Evolutionary conservation across 1,284 basidiomycete species (phyloP).

Genomic region (Ceratobasidium theobromae): DNA sequence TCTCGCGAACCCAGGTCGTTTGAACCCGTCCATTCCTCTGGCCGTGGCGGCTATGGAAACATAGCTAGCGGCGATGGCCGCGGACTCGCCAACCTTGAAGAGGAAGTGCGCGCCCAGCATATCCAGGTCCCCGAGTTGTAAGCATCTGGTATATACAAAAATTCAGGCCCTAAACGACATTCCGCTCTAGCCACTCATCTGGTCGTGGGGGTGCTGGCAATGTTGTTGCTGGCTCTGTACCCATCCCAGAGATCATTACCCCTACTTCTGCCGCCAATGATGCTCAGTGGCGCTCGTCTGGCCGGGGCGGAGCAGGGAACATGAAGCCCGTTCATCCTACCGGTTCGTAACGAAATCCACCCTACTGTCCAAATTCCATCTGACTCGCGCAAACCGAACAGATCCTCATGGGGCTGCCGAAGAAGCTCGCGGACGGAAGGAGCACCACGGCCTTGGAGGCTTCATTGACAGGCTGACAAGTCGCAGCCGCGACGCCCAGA

Average conservation of each 20-base stretch:
- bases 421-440: constrained; percentile 28
- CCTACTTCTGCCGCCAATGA: neutral
- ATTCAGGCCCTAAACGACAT: neutral
- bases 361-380: neutral
- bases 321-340: constrained; percentile 14
- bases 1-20: constrained; percentile 29
- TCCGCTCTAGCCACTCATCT: constrained; percentile 56
- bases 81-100: constrained; percentile 40
- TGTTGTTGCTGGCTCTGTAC: constrained; percentile 15
- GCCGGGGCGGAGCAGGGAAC: constrained; percentile 26
- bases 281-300: constrained; percentile 25
- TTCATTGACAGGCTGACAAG: constrained; percentile 28
- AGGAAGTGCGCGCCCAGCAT: constrained; percentile 52
- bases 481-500: constrained; percentile 16
- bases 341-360: neutral
- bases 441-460: constrained; percentile 7
- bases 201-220: constrained; percentile 72
- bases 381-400: neutral
- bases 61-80: constrained; percentile 41
- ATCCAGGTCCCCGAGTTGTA: constrained; percentile 37
- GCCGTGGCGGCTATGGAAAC: constrained; percentile 41
- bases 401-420: constrained; percentile 8
- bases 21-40: constrained; percentile 34
- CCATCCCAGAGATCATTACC: constrained; percentile 33
- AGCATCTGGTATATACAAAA: constrained; percentile 15